These are phyloP conservation scores for Vitis cinerea DNA, from an alignment of 164 flowering plant genomes.

Conservation along the genomic window DNA sequence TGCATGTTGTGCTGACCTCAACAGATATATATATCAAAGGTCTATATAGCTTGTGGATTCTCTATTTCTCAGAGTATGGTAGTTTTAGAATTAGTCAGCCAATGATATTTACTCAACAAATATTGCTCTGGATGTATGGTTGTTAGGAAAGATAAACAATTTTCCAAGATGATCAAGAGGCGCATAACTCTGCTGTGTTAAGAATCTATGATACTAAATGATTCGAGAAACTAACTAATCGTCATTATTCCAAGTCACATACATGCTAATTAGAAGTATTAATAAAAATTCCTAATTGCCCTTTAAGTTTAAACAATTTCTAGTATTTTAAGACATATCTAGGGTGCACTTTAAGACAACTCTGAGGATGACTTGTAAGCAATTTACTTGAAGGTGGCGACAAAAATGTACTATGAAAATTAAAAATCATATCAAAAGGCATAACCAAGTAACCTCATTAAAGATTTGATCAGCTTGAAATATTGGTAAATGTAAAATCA, in stretches of 20 bases:
- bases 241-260: too few species aligned
- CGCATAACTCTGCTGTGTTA: too few species aligned
- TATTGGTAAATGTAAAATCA: not conserved
- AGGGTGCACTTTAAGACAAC: not conserved
- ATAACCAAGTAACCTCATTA: too few species aligned
- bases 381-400: not conserved
- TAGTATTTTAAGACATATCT: not conserved
- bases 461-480: not conserved
- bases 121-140: too few species aligned
- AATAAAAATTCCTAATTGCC: too few species aligned
- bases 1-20: too few species aligned
- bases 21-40: too few species aligned
- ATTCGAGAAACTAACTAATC: too few species aligned
- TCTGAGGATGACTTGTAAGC: slow-evolving; percentile 1
- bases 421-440: not conserved
- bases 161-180: not conserved
- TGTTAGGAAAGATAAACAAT: not conserved
- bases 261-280: not conserved
- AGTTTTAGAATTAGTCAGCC: not conserved
- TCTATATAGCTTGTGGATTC: too few species aligned
- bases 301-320: too few species aligned
- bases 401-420: not conserved
- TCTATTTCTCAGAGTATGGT: too few species aligned
- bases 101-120: not conserved
- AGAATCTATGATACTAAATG: too few species aligned